Percentiles rank a stretch among this genome's conserved stretches.
phyloP scores from a whole-genome alignment of 768 basidiomycete genomes.

The Clitopilus passeckerianus region DNA sequence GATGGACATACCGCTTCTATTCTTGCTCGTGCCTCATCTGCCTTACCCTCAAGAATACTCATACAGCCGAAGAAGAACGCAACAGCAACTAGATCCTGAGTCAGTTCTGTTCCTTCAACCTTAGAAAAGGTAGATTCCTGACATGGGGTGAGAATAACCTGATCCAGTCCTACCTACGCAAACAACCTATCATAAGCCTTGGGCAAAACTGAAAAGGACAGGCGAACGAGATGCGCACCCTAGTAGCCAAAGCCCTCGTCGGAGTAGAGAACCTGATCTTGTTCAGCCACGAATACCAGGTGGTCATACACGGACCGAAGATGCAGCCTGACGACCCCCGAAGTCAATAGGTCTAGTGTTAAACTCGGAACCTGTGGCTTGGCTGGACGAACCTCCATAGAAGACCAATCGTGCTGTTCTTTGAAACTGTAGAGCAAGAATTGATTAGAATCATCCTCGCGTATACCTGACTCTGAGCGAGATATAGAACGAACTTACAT shows the following conservation, averaged over 20 bases:
- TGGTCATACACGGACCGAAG: constrained; percentile 79
- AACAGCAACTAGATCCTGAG: constrained; percentile 30
- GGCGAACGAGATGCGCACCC: constrained; percentile 38
- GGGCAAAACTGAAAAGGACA: neutral
- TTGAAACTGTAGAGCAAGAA: constrained; percentile 39
- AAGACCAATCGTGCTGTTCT: constrained; percentile 62
- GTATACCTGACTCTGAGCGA: no score
- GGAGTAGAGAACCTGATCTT: constrained; percentile 63
- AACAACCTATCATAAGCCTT: neutral
- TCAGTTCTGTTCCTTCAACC: neutral
- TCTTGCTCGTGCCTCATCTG: constrained; percentile 40
- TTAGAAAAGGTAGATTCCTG: constrained; percentile 5
- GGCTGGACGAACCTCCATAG: constrained; percentile 60
- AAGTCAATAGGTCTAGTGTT: neutral
- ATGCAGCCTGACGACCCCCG: constrained; percentile 40
- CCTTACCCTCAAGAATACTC: constrained; percentile 77
- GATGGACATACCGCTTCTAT: constrained; percentile 32
- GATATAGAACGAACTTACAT: constrained; percentile 41
- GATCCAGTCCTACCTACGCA: constrained; percentile 74
- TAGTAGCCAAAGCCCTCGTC: constrained; percentile 51
- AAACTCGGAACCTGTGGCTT: no score
- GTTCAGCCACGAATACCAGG: constrained; percentile 76
- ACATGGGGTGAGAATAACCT: constrained; percentile 73
- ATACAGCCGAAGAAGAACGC: constrained; percentile 64
- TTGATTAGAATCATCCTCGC: no score